Percentiles rank a stretch among this genome's conserved stretches.
phyloP scores from a whole-genome alignment of 73 alveolate species.

The Stentor coeruleus region DNA sequence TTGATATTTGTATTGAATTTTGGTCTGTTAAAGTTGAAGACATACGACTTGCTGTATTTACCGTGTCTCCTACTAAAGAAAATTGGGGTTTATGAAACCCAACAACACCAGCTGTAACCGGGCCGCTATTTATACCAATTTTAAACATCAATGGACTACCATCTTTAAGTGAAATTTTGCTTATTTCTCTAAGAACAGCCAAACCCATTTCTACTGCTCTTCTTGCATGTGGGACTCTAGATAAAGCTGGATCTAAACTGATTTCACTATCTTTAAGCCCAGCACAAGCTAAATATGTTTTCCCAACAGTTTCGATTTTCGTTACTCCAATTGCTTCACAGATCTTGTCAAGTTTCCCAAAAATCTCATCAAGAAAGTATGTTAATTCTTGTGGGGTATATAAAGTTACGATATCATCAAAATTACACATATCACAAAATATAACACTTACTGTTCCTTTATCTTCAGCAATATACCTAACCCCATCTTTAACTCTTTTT shows the following conservation, averaged over 20 bases:
- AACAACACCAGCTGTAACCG: slow-evolving; percentile 97
- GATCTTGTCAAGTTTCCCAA: slow-evolving; percentile 49
- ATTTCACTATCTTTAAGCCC: slow-evolving; percentile 71
- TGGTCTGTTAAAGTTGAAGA: slow-evolving; percentile 63
- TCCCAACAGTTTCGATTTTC: slow-evolving; percentile 66
- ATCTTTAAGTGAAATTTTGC: background rate
- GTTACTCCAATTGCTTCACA: slow-evolving; percentile 36
- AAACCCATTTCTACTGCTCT: slow-evolving; percentile 1
- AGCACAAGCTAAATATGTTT: slow-evolving; percentile 76
- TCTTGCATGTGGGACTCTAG: slow-evolving; percentile 27
- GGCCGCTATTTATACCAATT: slow-evolving; percentile 97
- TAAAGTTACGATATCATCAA: slow-evolving; percentile 47
- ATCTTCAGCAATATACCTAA: slow-evolving; percentile 55
- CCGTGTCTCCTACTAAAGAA: slow-evolving; percentile 98
- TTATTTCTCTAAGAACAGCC: slow-evolving; percentile 5
- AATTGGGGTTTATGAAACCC: slow-evolving; percentile 98
- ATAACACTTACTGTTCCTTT: slow-evolving; percentile 53
- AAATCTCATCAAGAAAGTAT: slow-evolving; percentile 49
- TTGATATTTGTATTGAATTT: background rate
- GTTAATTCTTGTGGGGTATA: slow-evolving; percentile 50
- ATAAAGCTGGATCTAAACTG: slow-evolving; percentile 25
- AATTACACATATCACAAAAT: slow-evolving; percentile 48
- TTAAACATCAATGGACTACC: slow-evolving; percentile 43
- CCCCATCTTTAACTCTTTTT: slow-evolving; percentile 13
- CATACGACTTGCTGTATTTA: slow-evolving; percentile 97